Base-by-base conservation (phyloP, 805 yeast genomes). In the Candida odintsovae region DNA sequence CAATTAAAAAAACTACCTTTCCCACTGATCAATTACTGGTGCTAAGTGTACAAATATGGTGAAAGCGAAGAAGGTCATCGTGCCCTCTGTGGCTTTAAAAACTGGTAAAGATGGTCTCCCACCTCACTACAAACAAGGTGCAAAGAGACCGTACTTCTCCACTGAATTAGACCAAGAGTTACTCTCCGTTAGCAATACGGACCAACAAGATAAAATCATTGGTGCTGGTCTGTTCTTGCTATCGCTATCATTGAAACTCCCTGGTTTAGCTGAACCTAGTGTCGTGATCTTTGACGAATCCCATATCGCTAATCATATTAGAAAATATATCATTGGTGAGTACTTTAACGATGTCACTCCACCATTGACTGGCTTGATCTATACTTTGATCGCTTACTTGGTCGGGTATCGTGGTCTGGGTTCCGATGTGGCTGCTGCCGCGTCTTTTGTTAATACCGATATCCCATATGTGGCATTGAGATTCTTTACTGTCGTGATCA, bases 331-430 rank as follows among this genome's bases (percentile, higher is more conserved):
- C 52, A 68, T 68, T 43, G 86, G 87, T 21, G 70, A 74, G 37
- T 83, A 78, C 61, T 83, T 82, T 63, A 69, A 83, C 55, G 90
- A 83, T 56, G 82, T 82, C 23, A 84, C 83, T 52, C 90, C 92
- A 11, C 90, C 92, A 5, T 66, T 85, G 43, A 82, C 76, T 35
- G 80, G 82, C 53, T 64, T 85, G 63, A 61, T 81, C 12, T 81
- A 73, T 55, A 79, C 78, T 26, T 70, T 75, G 45, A 67, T 82
- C 8, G 82, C 82, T 3, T 63, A 68, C 50, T 35, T 77, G 16
- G 71, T 70, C 31, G 82, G 83, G 5, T 80, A 75, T 66, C 71
- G 78, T 51, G 86, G 59, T 10, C 56, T 47, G 25, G 53, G 57
- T 1, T 37, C 31, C 16, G 22, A 26, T 2, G 20, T 56, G n/a